These are phyloP conservation scores for Podila clonocystis DNA, from an alignment of 192 early-diverging fungal species.

Conservation along the genomic window DNA sequence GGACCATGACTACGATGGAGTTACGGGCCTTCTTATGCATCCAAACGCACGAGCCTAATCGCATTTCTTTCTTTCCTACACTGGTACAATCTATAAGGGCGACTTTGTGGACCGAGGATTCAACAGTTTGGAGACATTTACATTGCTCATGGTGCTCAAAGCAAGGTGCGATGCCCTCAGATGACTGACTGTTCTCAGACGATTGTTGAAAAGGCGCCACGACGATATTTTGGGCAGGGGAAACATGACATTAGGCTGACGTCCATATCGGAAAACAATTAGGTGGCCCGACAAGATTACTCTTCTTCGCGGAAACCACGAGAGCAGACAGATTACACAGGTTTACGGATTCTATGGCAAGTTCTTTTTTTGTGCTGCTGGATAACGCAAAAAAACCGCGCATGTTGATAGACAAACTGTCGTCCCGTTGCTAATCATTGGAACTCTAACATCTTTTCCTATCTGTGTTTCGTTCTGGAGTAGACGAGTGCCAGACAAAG, in stretches of 20 bases:
- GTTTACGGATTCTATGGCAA: constrained; percentile 96
- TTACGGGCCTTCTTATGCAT: neutral
- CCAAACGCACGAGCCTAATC: no score
- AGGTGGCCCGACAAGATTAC: constrained; percentile 98
- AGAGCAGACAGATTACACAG: constrained; percentile 96
- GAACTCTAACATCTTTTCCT: neutral
- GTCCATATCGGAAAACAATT: neutral
- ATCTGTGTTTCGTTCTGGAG: neutral
- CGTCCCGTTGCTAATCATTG: neutral
- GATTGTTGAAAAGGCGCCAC: no score
- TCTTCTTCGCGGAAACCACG: constrained; percentile 95
- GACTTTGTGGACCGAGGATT: constrained; percentile 99
- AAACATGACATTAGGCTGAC: no score
- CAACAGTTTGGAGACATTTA: constrained; percentile 97
- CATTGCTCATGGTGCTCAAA: constrained; percentile 92
- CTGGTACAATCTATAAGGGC: constrained; percentile 62
- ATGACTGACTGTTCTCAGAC: no score
- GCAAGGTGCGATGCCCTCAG: constrained; percentile 67
- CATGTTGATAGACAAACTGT: no score
- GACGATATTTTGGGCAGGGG: no score
- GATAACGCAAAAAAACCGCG: no score
- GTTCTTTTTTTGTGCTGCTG: neutral
- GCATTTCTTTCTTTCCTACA: no score
- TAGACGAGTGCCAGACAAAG: constrained; percentile 94
- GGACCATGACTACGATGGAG: neutral